phyloP scores from a whole-genome alignment of 2,329 filamentous ascomycete genomes.

The Aspergillus brunneoviolaceus region DNA sequence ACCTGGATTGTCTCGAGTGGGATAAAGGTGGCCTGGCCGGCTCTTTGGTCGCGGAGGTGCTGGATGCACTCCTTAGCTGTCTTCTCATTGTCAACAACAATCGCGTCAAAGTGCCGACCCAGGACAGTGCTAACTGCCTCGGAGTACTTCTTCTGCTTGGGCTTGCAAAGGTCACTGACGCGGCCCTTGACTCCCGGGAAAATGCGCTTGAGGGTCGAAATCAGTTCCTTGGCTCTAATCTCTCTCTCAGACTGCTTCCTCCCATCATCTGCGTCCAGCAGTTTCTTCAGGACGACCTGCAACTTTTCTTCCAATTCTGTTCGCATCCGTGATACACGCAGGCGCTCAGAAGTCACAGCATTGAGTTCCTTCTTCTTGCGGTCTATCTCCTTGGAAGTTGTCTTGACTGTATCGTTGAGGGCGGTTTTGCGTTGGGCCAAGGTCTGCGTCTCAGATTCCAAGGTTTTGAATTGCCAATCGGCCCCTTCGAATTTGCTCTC shows the following conservation, averaged over 20 bases:
- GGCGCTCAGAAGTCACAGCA: slow-evolving; percentile 76
- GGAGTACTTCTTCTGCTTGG: slow-evolving; percentile 95
- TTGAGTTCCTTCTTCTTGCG: slow-evolving; percentile 90
- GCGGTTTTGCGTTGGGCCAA: slow-evolving; percentile 68
- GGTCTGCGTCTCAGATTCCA: slow-evolving; percentile 68
- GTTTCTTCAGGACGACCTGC: slow-evolving; percentile 72
- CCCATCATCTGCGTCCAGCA: slow-evolving; percentile 82
- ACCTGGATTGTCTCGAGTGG: slow-evolving; percentile 97
- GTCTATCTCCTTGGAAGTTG: slow-evolving; percentile 75
- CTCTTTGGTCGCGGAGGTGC: slow-evolving; percentile 86
- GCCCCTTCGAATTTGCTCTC: slow-evolving; percentile 82
- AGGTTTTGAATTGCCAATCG: slow-evolving; percentile 69
- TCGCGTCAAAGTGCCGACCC: slow-evolving; percentile 88
- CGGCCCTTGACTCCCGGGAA: slow-evolving; percentile 90
- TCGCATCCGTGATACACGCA: slow-evolving; percentile 75
- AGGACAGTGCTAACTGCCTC: slow-evolving; percentile 90
- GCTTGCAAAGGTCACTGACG: slow-evolving; percentile 86
- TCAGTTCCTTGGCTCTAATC: slow-evolving; percentile 73
- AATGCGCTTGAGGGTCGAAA: slow-evolving; percentile 82
- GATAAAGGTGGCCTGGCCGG: slow-evolving; percentile 87
- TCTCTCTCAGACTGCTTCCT: slow-evolving; percentile 84
- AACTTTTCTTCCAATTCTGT: slow-evolving; percentile 93
- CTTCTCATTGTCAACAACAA: slow-evolving; percentile 93
- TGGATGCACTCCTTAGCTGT: slow-evolving; percentile 91
- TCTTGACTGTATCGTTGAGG: slow-evolving; percentile 62